These are phyloP conservation scores for Hippophae gyantsensis DNA, from an alignment of 306 rosid species.

Conservation along the genomic window DNA sequence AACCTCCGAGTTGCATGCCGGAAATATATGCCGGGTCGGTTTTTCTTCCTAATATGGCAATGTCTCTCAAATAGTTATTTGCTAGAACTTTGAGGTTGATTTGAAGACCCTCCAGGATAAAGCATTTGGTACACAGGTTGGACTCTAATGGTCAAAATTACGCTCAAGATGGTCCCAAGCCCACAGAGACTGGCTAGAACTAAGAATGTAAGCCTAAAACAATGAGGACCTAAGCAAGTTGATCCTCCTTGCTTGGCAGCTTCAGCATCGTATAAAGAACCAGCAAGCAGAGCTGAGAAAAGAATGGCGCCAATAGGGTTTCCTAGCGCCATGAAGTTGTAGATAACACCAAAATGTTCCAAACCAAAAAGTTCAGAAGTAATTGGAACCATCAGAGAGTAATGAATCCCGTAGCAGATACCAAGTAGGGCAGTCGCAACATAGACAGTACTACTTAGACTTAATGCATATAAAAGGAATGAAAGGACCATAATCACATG, in stretches of 20 bases:
- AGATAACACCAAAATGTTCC: slow-evolving; percentile 52
- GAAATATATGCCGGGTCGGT: no score
- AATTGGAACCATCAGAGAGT: slow-evolving; percentile 42
- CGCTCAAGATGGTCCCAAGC: slow-evolving; percentile 51
- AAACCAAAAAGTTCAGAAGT: slow-evolving; percentile 63
- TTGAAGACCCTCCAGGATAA: slow-evolving; percentile 57
- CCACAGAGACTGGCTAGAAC: slow-evolving; percentile 56
- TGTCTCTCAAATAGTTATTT: slow-evolving; percentile 13
- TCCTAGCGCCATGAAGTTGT: slow-evolving; percentile 50
- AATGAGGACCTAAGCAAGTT: slow-evolving; percentile 53
- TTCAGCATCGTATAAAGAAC: slow-evolving; percentile 56
- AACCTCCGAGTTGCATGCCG: no score
- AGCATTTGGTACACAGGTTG: slow-evolving; percentile 69
- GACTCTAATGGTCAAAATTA: slow-evolving; percentile 56
- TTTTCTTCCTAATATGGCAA: not conserved
- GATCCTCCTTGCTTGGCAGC: slow-evolving; percentile 69
- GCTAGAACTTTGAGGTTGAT: slow-evolving; percentile 25
- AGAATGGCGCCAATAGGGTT: slow-evolving; percentile 66
- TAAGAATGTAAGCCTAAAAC: slow-evolving; percentile 71
- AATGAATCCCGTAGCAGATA: slow-evolving; percentile 53
- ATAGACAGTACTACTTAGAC: slow-evolving; percentile 42
- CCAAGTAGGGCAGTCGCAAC: slow-evolving; percentile 67
- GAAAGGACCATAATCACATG: slow-evolving; percentile 50
- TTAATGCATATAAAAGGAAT: slow-evolving; percentile 49
- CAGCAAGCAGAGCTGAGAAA: slow-evolving; percentile 62